These are phyloP conservation scores for Cichorium intybus DNA, from an alignment of 140 eudicot genomes.

Conservation along the genomic window DNA sequence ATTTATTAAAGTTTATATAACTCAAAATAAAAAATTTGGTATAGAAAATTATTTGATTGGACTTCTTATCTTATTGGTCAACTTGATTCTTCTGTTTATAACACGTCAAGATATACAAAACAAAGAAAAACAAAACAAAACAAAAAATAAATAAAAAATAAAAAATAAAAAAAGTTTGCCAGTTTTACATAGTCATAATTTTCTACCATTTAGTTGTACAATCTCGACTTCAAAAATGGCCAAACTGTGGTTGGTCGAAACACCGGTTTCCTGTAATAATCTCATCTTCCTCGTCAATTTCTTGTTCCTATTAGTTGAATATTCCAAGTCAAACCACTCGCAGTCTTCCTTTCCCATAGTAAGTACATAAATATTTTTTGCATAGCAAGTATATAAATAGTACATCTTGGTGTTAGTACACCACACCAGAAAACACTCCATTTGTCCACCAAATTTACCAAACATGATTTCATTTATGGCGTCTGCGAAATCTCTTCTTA, in stretches of 20 bases:
- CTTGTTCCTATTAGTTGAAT: background rate
- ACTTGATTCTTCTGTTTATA: too few relatives aligned
- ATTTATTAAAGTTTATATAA: too few relatives aligned
- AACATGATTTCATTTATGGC: slow-evolving; percentile 23
- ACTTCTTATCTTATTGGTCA: too few relatives aligned
- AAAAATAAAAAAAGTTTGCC: background rate
- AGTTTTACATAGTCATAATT: background rate
- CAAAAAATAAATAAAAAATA: too few relatives aligned
- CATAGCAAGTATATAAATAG: background rate
- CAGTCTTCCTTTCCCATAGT: background rate
- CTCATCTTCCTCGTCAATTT: background rate
- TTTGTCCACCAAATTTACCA: background rate
- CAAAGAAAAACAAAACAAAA: too few relatives aligned
- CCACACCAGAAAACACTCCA: background rate
- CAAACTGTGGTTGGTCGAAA: background rate
- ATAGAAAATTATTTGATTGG: too few relatives aligned
- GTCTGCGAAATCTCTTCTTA: slow-evolving; percentile 29
- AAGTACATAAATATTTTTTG: background rate
- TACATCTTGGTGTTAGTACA: background rate
- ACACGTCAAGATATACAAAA: too few relatives aligned
- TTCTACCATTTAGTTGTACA: background rate
- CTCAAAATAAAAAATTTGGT: too few relatives aligned
- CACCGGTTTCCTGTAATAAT: background rate
- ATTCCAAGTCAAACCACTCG: background rate
- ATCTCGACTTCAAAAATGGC: background rate